Evolutionary conservation across 2,329 filamentous ascomycete genomes (phyloP), one percentile per base, ranked within the genome.

Genomic region (Exserohilum turcica): DNA sequence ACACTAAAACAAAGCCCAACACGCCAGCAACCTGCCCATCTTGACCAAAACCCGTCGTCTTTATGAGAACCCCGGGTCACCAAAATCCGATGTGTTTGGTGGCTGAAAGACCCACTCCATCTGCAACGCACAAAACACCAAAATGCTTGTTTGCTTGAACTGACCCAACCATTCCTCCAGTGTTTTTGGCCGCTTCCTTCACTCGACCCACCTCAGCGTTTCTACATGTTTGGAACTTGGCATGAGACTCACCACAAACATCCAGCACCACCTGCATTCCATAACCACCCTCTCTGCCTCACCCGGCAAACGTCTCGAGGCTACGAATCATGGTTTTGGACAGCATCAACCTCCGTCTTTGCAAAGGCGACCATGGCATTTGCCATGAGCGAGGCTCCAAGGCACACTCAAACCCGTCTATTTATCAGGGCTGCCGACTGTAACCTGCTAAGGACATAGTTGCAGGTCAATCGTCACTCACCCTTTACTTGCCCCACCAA

Each of bases 191-290:
- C n/a, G 16, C 36, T 35, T 15, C n/a, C 16, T 16, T 40, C 24
- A 21, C 29, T 18, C 37, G 29, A 21, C 31, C 24, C 31, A 27
- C 28, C 32, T 37, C 15, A 16, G 18, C 16, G 50, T 48, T 56
- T 56, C 38, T 36, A 27, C 24, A 42, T 48, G 50, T 53, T 53
- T 53, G 44, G 28, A 12, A 43, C 54, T 57, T 57, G 54, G 54
- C 54, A 54, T 57, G 45, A 54, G 43, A 57, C 54, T 51, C 36
- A 45, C 40, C 33, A 43, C 48, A 42, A 54, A 54, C 54, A 51
- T 40, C 19, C 29, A 28, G 37, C 37, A 57, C n/a, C 18, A 40
- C 32, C n/a, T 43, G 15, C 16, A 29, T 44, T 19, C 32, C 19
- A 27, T 31, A 21, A 7, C 16, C 39, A 29, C n/a, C 29, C 21